Percentiles rank a stretch among this genome's conserved stretches.
phyloP scores from a whole-genome alignment of 768 basidiomycete species.

The Saitozyma podzolica region DNA sequence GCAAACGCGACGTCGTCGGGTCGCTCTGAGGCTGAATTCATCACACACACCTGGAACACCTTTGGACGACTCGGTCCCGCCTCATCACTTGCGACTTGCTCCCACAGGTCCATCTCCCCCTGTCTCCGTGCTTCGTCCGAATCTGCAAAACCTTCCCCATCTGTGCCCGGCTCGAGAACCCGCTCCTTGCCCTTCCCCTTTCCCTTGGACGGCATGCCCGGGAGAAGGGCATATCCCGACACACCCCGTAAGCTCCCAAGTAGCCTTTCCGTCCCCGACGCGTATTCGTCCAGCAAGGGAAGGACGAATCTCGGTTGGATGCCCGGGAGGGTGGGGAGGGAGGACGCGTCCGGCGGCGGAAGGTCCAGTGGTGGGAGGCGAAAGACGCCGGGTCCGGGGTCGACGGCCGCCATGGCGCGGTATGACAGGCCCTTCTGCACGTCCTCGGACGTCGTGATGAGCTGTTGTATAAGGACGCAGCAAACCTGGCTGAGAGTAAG shows the following conservation, averaged over 20 bases:
- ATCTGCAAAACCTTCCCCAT: neutral
- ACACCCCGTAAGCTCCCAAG: slow-evolving; percentile 12
- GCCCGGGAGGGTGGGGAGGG: slow-evolving; percentile 4
- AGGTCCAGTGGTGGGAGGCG: neutral
- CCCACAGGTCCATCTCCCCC: neutral
- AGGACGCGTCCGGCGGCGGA: neutral
- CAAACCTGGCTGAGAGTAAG: no score
- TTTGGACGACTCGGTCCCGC: slow-evolving; percentile 13
- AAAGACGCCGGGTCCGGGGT: neutral
- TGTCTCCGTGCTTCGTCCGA: slow-evolving; percentile 1
- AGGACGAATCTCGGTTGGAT: slow-evolving; percentile 21
- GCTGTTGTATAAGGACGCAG: no score
- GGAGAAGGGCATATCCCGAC: no score
- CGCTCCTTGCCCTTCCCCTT: slow-evolving; percentile 4
- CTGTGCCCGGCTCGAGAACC: neutral
- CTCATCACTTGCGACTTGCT: neutral
- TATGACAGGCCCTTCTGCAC: no score
- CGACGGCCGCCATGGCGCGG: neutral
- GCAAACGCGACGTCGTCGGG: no score
- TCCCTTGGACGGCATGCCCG: neutral
- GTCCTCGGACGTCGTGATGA: no score
- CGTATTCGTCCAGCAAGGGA: slow-evolving; percentile 28
- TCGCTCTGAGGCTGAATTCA: neutral
- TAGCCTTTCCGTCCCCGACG: slow-evolving; percentile 27
- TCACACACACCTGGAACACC: slow-evolving; percentile 11